Percentiles rank a stretch among this genome's conserved stretches.
These are phyloP conservation scores for Rhexocercosporidium sp. DNA, from an alignment of 2,329 filamentous ascomycete genomes.

Conservation along the genomic window DNA sequence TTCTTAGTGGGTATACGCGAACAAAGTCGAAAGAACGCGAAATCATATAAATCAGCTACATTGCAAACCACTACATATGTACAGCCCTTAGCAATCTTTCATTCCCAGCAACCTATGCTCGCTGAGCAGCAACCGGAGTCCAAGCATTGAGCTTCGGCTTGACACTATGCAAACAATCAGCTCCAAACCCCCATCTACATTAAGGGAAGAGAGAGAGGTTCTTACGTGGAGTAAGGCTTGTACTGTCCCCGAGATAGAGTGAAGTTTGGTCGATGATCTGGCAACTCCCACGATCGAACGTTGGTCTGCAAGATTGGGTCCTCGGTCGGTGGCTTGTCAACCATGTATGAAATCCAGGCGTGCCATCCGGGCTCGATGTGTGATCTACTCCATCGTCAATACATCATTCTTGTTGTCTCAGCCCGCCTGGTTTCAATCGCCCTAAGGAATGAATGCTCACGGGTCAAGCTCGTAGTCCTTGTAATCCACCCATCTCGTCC, in stretches of 20 bases:
- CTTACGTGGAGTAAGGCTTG: conserved; percentile 95
- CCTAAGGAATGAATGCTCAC: conserved; percentile 50
- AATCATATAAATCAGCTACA: neutral
- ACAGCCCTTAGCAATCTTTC: conserved; percentile 25
- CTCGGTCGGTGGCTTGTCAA: conserved; percentile 82
- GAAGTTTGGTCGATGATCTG: conserved; percentile 72
- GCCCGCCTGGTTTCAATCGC: neutral
- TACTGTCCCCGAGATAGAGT: conserved; percentile 81
- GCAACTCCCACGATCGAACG: conserved; percentile 76
- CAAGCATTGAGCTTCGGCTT: conserved; percentile 60
- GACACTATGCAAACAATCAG: conserved; percentile 44
- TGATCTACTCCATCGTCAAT: conserved; percentile 51
- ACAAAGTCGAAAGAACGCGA: neutral
- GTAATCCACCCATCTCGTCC: conserved; percentile 98
- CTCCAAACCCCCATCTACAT: no score
- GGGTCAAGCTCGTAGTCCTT: conserved; percentile 84
- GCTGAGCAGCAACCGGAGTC: conserved; percentile 50
- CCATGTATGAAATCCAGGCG: conserved; percentile 93
- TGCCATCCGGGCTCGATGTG: conserved; percentile 98
- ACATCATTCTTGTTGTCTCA: conserved; percentile 13
- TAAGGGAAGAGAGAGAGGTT: conserved; percentile 38
- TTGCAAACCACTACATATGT: conserved; percentile 32
- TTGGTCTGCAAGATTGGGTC: conserved; percentile 74
- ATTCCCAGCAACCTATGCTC: conserved; percentile 25
- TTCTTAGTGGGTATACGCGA: neutral